Conservation (phyloP, 2,329 filamentous ascomycete species). For the Alternaria tenuissima region DNA sequence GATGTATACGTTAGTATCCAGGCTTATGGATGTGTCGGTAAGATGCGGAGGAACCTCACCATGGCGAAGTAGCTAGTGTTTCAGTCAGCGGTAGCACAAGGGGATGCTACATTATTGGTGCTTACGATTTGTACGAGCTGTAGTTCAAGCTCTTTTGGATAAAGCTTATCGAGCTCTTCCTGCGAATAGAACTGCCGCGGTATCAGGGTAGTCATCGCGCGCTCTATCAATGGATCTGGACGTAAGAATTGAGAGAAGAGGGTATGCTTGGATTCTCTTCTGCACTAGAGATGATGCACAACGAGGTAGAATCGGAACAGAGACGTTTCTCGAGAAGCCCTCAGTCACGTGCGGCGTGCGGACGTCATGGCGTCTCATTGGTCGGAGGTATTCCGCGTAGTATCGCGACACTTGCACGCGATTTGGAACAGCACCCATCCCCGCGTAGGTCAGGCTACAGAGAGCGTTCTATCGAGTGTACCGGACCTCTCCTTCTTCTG, state of each 20-base stretch:
- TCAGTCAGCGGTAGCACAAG: slow-evolving; percentile 13
- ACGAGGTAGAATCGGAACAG: neutral
- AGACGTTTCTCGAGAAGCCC: slow-evolving; percentile 3
- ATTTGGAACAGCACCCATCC: slow-evolving; percentile 2
- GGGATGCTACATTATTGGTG: slow-evolving; percentile 7
- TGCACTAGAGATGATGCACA: neutral
- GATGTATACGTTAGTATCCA: slow-evolving; percentile 11
- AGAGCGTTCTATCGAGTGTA: neutral
- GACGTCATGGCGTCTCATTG: slow-evolving; percentile 21
- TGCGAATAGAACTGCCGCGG: slow-evolving; percentile 79
- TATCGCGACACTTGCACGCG: slow-evolving; percentile 7
- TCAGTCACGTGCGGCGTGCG: slow-evolving; percentile 34
- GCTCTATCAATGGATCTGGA: neutral
- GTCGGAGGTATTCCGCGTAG: slow-evolving; percentile 13
- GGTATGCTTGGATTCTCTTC: neutral
- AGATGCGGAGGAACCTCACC: slow-evolving; percentile 30
- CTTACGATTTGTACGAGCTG: slow-evolving; percentile 85
- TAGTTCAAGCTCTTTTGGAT: slow-evolving; percentile 80
- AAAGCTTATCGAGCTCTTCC: slow-evolving; percentile 81
- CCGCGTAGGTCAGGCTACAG: neutral
- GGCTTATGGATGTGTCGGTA: neutral
- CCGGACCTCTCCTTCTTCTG: neutral
- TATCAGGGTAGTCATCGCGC: slow-evolving; percentile 76
- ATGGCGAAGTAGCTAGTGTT: slow-evolving; percentile 49
- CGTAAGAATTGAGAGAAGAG: neutral